phyloP scores from a whole-genome alignment of 306 rosid genomes.

The Canavalia gladiata region DNA sequence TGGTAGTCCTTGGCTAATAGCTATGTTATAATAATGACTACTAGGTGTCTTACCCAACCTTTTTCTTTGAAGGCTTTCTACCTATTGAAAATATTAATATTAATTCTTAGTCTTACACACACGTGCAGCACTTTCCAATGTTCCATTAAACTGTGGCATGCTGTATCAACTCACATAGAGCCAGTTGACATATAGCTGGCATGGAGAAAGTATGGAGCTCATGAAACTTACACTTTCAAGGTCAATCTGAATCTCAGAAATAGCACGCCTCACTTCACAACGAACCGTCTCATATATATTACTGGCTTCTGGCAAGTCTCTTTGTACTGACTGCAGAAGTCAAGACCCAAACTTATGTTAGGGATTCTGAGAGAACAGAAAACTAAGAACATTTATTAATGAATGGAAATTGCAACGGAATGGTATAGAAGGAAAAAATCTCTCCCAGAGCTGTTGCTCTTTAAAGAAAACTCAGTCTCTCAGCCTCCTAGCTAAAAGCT shows the following conservation, averaged over 20 bases:
- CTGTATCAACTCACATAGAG: conserved; percentile 27
- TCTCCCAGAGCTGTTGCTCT: too few species aligned
- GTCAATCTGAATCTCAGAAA: conserved; percentile 85
- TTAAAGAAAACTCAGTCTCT: too few species aligned
- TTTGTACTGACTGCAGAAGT: conserved; percentile 63
- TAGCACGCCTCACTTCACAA: conserved; percentile 89
- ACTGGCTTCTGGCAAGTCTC: conserved; percentile 54
- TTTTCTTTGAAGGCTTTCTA: not conserved
- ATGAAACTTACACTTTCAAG: conserved; percentile 73
- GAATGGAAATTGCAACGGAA: too few species aligned
- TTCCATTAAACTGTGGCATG: conserved; percentile 2
- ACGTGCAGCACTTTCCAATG: not conserved
- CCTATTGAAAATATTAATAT: not conserved
- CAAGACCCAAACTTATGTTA: not conserved
- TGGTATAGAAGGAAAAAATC: too few species aligned
- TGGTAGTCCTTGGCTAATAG: not conserved
- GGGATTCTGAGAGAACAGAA: too few species aligned
- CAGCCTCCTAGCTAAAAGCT: too few species aligned
- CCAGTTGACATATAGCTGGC: conserved; percentile 6
- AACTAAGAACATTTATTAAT: too few species aligned
- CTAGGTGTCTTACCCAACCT: not conserved
- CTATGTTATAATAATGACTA: conserved; percentile 1
- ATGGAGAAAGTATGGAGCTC: conserved; percentile 21
- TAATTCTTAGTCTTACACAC: not conserved
- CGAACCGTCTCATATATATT: conserved; percentile 87